Evolutionary conservation across 1,139 yeast species (phyloP), one percentile per base, ranked within the genome.

Genomic region (Casaregolazyma lundiana): DNA sequence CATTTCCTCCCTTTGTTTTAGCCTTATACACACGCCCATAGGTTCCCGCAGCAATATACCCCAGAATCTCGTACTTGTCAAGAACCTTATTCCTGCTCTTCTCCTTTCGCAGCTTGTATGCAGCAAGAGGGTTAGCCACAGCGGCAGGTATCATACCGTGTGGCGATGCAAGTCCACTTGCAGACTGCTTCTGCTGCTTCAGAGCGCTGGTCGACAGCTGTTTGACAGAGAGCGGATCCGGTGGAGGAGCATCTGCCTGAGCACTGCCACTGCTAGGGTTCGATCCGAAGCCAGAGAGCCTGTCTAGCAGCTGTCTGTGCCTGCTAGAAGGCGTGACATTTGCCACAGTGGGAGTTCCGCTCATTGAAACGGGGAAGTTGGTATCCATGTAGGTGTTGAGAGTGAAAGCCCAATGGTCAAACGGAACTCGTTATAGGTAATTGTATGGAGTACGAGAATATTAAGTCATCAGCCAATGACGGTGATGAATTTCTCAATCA

Each of bases 41-140:
- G 0, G 99, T 92, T 35, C 99, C 99, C 0, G 98, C 96, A 0
- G 98, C 98, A 51, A 92, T 94, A 65, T 92, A 92, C 0, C 99
- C 99, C 26, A 88, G 70, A 51, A 94, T 84, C 53, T 84, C 90
- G 65, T 90, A 92, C 55, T 84, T 84, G 41, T 84, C 81, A 22
- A 88, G 68, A 2, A 92, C 96, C 4, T 87, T 80, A 38, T 78
- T 75, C 47, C 95, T 69, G 3, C 78, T 69, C 30, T 76, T 66
- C 61, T 88, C 96, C 60, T 84, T 84, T 38, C 97, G 75, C 47
- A 58, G 55, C 49, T 65, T 65, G 51, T 66, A 67, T 19, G 60
- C 58, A 11, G 63, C 66, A 53, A 67, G 54, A 19, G 71, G 71
- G 43, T 62, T 55, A 6, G 60, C 52, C n/a, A 61, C 59, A 38